Evolutionary conservation across 805 yeast genomes (phyloP), one percentile per base, ranked within the genome.

Genomic region (Candida sonorensis): DNA sequence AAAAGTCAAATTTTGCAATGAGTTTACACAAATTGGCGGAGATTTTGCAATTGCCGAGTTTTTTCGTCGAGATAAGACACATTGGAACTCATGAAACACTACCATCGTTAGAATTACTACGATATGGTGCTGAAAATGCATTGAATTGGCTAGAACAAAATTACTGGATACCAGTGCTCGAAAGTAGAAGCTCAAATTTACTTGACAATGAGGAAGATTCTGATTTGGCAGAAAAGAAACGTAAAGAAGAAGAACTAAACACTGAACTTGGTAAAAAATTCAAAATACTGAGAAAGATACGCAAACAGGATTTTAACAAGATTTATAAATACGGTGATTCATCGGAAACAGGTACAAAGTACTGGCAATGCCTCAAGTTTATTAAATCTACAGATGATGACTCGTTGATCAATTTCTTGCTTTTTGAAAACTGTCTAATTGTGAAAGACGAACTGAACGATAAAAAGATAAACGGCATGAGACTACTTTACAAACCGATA

Each of bases 31-130:
- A 68, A 5, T 57, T 92, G 16, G 97, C 97, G 1, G 69, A 62
- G 33, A 68, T 69, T 27, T 57, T 84, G 15, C 70, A 73, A 2
- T 61, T 92, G 16, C 95, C 97, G 0, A 66, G 78, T 20, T 72
- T 71, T 48, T 86, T 92, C 55, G 98, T 92, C 1, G 98, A 92
- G 49, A 51, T 86, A 19, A 67, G 98, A 35, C 97, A 92, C 55
- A 72, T 75, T 46, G 88, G 94, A 4, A 90, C 98, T 0, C 98
- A 92, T 55, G 97, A 90, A 46, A 62, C 65, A 12, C 56, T 92
- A 17, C 96, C 97, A 2, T 66, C 81, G 20, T 46, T 85, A 26
- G 75, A 70, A 25, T 66, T 82, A 57, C 62, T 88, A n/a, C 63
- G 94, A 23, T 50, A 62, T n/a, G 71, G 78, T 10, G 58, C 75